Evolutionary conservation across 1,284 basidiomycete species (phyloP), one percentile per base, ranked within the genome.

Genomic region (Xerocomus nothofagi): DNA sequence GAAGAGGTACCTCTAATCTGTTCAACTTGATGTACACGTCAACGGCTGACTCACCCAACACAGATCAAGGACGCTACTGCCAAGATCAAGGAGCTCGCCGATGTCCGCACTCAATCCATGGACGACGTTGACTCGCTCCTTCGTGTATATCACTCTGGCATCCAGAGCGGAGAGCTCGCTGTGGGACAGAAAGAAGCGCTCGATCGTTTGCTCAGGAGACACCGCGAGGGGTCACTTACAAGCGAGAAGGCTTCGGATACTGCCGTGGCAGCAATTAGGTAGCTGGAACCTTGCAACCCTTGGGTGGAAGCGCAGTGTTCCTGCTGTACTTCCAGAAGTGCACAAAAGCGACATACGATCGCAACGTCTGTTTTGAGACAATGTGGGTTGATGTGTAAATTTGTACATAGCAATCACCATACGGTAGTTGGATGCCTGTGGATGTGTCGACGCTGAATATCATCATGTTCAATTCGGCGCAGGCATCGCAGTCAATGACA

Each of bases 11-110:
- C 67, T 61, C n/a, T 20, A 8, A 27, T 40, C 41, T 29, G 11
- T 20, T 18, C 2, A 26, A 29, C 14, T 15, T 23, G 6, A 30
- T 27, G 37, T 36, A 2, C 36, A 49, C 4, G 1, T 34, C 12
- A 18, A 27, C 30, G 23, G 17, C 45, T 52, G 34, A 57, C 21
- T n/a, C 27, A 11, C 17, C 9, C 18, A 3, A 18, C 30, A 20
- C 56, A 88, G 82, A 79, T 97, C 79, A 97, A 99, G 86, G 95
- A 98, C 63, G 95, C 93, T 33, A 99, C 97, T 2, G 86, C 89
- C 72, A 98, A 98, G 84, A 98, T 99, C 81, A 99, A 99, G 86
- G 92, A 98, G 73, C 86, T 99, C 51, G 97, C 97, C 18, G 97
- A 99, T 66, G 93, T 99, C 47, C 88, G 93, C 58, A 98, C 95